Evolutionary conservation across 2,329 filamentous ascomycete species (phyloP).

Genomic region (Aspergillus aculeatus): DNA sequence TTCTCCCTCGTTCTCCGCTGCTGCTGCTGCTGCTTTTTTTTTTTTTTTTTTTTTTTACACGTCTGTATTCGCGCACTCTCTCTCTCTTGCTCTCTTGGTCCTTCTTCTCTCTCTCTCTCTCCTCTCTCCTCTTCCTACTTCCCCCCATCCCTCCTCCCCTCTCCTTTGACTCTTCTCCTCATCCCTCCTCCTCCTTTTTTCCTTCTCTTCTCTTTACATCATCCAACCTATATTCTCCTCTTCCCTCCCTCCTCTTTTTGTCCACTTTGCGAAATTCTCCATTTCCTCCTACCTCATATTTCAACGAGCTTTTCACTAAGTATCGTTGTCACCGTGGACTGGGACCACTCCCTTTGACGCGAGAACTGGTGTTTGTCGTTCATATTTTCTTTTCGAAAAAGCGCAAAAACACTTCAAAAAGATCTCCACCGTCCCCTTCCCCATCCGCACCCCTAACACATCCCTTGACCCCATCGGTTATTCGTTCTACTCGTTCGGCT

Average conservation of each 20-base stretch:
- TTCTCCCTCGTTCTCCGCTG: not conserved
- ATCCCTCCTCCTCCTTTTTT: constrained; percentile 48
- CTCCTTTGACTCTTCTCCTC: constrained; percentile 41
- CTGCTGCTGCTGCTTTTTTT: constrained; percentile 7
- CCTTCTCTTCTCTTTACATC: constrained; percentile 16
- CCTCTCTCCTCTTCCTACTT: constrained; percentile 11
- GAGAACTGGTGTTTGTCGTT: constrained; percentile 24
- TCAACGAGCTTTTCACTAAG: constrained; percentile 54
- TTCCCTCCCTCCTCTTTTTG: constrained; percentile 18
- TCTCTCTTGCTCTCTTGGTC: constrained; percentile 15
- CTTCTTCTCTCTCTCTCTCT: no score
- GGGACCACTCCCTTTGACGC: constrained; percentile 26
- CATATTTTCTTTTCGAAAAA: constrained; percentile 11
- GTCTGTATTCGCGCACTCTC: constrained; percentile 6
- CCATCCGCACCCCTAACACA: constrained; percentile 9
- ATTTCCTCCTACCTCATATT: constrained; percentile 20
- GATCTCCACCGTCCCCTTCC: constrained; percentile 10
- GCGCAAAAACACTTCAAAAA: constrained; percentile 10
- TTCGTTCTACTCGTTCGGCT: not conserved
- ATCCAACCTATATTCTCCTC: constrained; percentile 15
- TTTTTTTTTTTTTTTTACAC: constrained; percentile 9
- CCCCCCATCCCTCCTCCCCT: constrained; percentile 5
- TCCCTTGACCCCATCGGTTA: constrained; percentile 13
- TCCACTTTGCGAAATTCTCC: constrained; percentile 1
- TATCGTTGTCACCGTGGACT: constrained; percentile 43